Evolutionary conservation across 192 early-diverging fungal species (phyloP), one percentile per base, ranked within the genome.

Genomic region (Coemansia sp.): DNA sequence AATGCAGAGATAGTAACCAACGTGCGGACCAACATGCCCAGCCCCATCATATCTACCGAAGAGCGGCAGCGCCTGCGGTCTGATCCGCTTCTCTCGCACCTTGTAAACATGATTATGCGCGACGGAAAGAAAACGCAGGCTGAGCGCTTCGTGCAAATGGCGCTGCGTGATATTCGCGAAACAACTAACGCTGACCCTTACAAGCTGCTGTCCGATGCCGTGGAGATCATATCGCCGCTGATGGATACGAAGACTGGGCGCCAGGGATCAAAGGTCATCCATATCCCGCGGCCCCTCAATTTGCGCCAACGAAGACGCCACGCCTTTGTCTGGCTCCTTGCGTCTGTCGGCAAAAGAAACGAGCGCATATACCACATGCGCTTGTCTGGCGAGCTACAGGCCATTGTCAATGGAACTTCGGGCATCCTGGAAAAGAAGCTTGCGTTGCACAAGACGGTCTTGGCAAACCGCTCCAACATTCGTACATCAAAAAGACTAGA

Each of bases 101-200:
- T 95, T 9, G 90, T 93, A 42, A 95, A 95, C 80, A 94, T 89
- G 64, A 86, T 97, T 59, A 97, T 97, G 95, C 80, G 88, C 63
- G 87, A 94, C 63, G 95, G 95, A 36, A 93, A 94, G 77, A 98
- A 96, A 73, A 85, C 87, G 9, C 84, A 77, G 7, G 92, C 94
- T 9, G 86, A 90, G 49, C 68, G 87, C 8, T 73, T 88, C 19
- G 76, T 96, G 2, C 69, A 76, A 9, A 85, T 86, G 61, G 91
- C 92, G 9, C 69, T 95, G 40, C 61, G 82, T 33, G 80, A 89
- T 58, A 89, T 98, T 46, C 83, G 85, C 40, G 41, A 70, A 34
- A 74, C 84, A 46, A 88, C 87, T 33, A 85, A 85, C 46, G 69
- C 69, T 14, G 85, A 94, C 64, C 91, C 95, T 11, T 85, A 85